Evolutionary conservation across 371 early-diverging fungal genomes (phyloP).

Genomic region (Lichtheimia ornata): DNA sequence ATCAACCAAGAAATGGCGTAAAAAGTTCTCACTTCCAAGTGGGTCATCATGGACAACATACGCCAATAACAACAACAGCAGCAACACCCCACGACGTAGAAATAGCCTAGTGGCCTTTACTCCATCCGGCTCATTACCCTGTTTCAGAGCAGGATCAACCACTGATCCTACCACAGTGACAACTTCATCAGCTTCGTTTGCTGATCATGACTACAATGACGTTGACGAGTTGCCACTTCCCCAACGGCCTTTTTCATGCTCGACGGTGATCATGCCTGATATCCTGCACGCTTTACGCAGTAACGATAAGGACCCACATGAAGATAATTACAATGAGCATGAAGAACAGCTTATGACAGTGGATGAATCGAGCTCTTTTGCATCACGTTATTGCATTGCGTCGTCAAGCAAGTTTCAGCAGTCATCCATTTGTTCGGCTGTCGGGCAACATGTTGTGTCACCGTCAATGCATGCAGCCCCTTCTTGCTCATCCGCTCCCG

Average conservation of each 20-base stretch:
- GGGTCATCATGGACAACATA: neutral
- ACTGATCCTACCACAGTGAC: too few species aligned
- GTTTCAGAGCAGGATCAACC: too few species aligned
- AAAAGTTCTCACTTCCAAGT: conserved; percentile 7
- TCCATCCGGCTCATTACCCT: too few species aligned
- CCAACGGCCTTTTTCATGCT: conserved; percentile 13
- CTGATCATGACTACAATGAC: too few species aligned
- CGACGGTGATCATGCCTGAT: conserved; percentile 12
- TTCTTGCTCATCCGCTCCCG: too few species aligned
- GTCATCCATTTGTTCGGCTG: neutral
- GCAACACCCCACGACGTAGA: too few species aligned
- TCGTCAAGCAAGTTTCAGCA: conserved; percentile 2
- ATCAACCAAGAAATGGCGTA: neutral
- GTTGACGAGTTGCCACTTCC: neutral
- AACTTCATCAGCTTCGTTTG: neutral
- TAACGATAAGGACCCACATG: neutral
- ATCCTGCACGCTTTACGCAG: conserved; percentile 7
- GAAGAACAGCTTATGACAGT: too few species aligned
- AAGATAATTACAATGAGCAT: neutral
- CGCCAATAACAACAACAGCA: neutral
- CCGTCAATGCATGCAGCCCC: too few species aligned
- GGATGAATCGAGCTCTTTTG: neutral
- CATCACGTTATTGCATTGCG: neutral
- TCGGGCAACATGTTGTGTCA: too few species aligned
- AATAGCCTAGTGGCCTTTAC: too few species aligned